Percentiles rank a stretch among this genome's conserved stretches.
Conservation (phyloP, 352 stramenopile genomes). For the Globisporangium canariense region DNA sequence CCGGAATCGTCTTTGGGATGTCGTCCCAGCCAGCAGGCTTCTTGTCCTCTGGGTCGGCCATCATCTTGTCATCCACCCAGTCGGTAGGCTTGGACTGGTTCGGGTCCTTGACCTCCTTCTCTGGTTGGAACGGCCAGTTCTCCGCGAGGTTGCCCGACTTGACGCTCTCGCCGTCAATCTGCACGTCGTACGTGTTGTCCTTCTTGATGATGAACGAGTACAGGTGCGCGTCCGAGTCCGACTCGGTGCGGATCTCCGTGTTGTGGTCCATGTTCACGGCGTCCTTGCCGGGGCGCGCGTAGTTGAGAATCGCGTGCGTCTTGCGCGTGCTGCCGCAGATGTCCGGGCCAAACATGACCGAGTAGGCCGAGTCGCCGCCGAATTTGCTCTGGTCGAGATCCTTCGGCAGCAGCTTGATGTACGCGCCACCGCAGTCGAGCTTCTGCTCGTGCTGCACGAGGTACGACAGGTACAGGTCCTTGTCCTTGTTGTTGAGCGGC, state of each 20-base stretch:
- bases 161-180: constrained; percentile 96
- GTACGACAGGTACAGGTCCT: constrained; percentile 95
- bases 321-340: constrained; percentile 96
- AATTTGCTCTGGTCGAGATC: constrained; percentile 92
- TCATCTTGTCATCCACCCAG: constrained; percentile 96
- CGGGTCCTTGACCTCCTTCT: constrained; percentile 97
- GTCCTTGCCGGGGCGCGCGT: constrained; percentile 94
- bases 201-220: constrained; percentile 97
- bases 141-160: constrained; percentile 90
- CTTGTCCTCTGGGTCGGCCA: constrained; percentile 92
- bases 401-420: constrained; percentile 98
- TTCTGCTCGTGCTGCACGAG: constrained; percentile 98
- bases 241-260: constrained; percentile 73
- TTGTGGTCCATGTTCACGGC: constrained; percentile 91
- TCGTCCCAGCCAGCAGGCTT: constrained; percentile 98
- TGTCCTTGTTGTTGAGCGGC: constrained; percentile 87
- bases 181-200: constrained; percentile 97
- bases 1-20: constrained; percentile 94
- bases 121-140: constrained; percentile 95
- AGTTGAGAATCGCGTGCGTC: constrained; percentile 99
- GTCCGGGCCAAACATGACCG: constrained; percentile 99
- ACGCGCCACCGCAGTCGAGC: constrained; percentile 98
- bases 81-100: constrained; percentile 95
- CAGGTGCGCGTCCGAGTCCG: constrained; percentile 91
- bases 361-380: constrained; percentile 93